A percentile compares a stretch with the other conserved stretches of the same genome.
Evolutionary conservation across 2,329 filamentous ascomycete species (phyloP).

Genomic region (Alternaria atra): DNA sequence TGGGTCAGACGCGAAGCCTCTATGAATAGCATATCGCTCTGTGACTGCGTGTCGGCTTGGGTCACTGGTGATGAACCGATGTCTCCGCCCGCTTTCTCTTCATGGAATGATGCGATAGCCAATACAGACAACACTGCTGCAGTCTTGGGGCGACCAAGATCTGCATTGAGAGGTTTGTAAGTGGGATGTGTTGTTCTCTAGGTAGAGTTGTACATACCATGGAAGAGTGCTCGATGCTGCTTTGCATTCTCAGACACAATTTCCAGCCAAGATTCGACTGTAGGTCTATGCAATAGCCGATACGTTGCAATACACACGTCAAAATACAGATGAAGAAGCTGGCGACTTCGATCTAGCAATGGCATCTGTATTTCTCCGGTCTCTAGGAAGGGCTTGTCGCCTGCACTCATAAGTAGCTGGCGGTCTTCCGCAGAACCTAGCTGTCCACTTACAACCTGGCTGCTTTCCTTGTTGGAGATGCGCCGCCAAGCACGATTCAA

Average conservation of each 20-base stretch:
- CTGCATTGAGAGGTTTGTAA: not conserved
- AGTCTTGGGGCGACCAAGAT: conserved; percentile 53
- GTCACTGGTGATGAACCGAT: conserved; percentile 36
- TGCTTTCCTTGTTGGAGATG: conserved; percentile 66
- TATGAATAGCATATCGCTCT: conserved; percentile 55
- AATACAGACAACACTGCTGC: conserved; percentile 51
- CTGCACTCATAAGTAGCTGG: conserved; percentile 60
- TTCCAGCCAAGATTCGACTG: conserved; percentile 58
- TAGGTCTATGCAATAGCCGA: conserved; percentile 63
- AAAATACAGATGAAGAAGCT: conserved; percentile 63
- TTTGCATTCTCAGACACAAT: conserved; percentile 25
- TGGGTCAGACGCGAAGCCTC: conserved; percentile 51
- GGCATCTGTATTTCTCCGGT: conserved; percentile 40
- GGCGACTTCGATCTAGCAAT: conserved; percentile 21
- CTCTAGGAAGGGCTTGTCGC: conserved; percentile 60
- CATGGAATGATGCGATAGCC: conserved; percentile 58
- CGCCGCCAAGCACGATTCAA: conserved; percentile 74
- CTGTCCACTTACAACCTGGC: conserved; percentile 28
- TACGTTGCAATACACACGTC: conserved; percentile 68
- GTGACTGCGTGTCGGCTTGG: conserved; percentile 32
- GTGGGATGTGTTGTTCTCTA: not conserved
- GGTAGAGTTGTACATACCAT: conserved; percentile 40
- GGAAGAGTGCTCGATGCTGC: conserved; percentile 44
- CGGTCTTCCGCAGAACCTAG: conserved; percentile 39
- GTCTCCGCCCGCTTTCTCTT: conserved; percentile 50